Base-by-base conservation (phyloP, 164 flowering plant genomes). In the Nelumbo lutea region DNA sequence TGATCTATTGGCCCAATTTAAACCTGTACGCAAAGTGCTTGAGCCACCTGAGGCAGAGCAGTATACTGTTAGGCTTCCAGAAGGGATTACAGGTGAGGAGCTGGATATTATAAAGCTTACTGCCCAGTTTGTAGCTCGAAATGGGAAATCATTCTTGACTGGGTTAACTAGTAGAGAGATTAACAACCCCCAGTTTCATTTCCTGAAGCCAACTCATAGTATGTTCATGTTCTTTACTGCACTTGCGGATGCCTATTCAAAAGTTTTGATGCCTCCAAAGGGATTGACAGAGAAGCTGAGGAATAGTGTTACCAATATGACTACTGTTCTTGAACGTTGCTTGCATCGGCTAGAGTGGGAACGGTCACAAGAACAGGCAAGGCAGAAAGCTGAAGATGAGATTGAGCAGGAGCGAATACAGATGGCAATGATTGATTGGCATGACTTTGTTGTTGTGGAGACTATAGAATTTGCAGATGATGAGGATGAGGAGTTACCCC, bases 371-470 rank as follows among this genome's bases (percentile, higher is more conserved):
- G 99, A 91, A 76, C 99, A 93, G 80, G 98, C 98, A 0, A 84
- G 99, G 82, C 97, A 91, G 76, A 90, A 90, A 73, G 96, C 94
- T 40, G 99, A 96, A 71, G 98, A 96, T 77, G 99, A 93, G 80
- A 85, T 89, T 62, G 98, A 96, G 81, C 97, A 88, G 76, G 99
- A 96, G 75, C 71, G 99, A 45, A 60, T 88, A 77, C 93, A 85
- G 77, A 93, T 90, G 98, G 96, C 98, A 2, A 91, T 90, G 99
- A 96, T 96, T 77, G 99, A 96, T 75, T 96, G 98, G 99, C 99
- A 96, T 82, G 98, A 96, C 81, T 96, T 96, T 84, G 99, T 91
- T 73, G 97, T 88, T 61, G 99, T 93, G 52, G 98, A 93, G 74
- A 72, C 82, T 0, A 96, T 96, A 59, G 97, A 96, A 64, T 96